phyloP scores from a whole-genome alignment of 371 early-diverging fungal species.

The Phascolomyces articulosus region DNA sequence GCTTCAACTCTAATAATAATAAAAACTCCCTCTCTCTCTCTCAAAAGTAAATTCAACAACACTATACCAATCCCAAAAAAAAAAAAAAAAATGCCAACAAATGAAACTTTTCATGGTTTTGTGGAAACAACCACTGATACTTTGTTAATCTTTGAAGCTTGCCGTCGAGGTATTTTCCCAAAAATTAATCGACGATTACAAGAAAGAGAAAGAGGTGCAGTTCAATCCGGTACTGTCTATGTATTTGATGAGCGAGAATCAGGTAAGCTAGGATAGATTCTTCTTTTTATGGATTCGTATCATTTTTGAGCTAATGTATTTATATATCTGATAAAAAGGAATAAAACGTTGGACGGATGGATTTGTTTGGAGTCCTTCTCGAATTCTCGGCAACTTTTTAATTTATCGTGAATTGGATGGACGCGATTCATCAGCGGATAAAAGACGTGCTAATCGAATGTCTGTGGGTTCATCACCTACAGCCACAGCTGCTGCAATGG shows the following conservation, averaged over 20 bases:
- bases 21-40: too few species aligned
- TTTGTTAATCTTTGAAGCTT: constrained; percentile 70
- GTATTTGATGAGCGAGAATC: constrained; percentile 77
- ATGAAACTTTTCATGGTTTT: constrained; percentile 56
- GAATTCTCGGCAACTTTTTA: constrained; percentile 56
- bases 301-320: too few species aligned
- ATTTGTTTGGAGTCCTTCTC: constrained; percentile 60
- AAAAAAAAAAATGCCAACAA: not conserved
- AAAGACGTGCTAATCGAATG: constrained; percentile 11
- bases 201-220: constrained; percentile 62
- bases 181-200: constrained; percentile 66
- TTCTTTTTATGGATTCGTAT: not conserved
- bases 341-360: constrained; percentile 76
- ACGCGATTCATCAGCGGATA: constrained; percentile 29
- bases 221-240: constrained; percentile 68
- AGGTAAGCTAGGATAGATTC: constrained; percentile 23
- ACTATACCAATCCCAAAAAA: not conserved
- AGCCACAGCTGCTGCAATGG: not conserved
- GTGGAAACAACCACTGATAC: constrained; percentile 69
- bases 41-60: not conserved
- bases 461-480: not conserved
- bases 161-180: constrained; percentile 59
- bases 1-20: not conserved
- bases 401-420: constrained; percentile 53
- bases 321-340: constrained; percentile 23